Base-by-base conservation (phyloP, 1,284 basidiomycete genomes). In the Anthracocystis panici-leucophaei region DNA sequence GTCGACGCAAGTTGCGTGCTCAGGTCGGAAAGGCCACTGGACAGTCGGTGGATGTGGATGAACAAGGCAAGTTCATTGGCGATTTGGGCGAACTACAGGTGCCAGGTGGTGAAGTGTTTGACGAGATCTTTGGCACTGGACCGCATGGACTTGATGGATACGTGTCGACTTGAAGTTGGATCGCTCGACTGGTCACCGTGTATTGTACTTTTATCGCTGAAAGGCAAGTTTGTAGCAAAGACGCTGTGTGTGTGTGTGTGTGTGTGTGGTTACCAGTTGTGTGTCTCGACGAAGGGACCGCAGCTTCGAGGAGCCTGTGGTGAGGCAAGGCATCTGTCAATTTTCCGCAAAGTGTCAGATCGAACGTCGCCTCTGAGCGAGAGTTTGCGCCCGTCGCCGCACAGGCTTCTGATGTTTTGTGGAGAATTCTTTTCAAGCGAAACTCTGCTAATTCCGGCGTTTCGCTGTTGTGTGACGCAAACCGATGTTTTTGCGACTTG, bases 41-140 rank as follows among this genome's bases (percentile, higher is more conserved):
- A 14, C 29, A 49, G 29, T 3, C 6, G 14, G 58, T 56, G 2
- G 70, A 75, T 31, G 46, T 45, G 23, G 75, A 82, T 7, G 80
- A 55, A 25, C 27, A 59, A 2, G 69, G 70, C 6, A 27, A 23
- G 7, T 76, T 59, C 27, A 59, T 65, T 10, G 77, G 62, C 27
- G 78, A 79, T 25, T 58, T 83, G 18, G 83, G 83, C 41, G 59
- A 72, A 7, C 59, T 85, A 35, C 55, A 58, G 42, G 77, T 83
- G 18, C 73, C 76, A 18, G 83, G 80, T 11, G 64, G 75, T 8
- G 83, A 82, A 21, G 76, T 86, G 55, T 86, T 85, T 73, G 70
- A 68, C 40, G 69, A 81, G 40, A 82, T 86, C 53, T 86, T 85
- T 69, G 84, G 84, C 20, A 29, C 25, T 9, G 77, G 65, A 9